phyloP scores from a whole-genome alignment of 1,139 yeast genomes.

The Hemisphaericaspora lyxosophila region DNA sequence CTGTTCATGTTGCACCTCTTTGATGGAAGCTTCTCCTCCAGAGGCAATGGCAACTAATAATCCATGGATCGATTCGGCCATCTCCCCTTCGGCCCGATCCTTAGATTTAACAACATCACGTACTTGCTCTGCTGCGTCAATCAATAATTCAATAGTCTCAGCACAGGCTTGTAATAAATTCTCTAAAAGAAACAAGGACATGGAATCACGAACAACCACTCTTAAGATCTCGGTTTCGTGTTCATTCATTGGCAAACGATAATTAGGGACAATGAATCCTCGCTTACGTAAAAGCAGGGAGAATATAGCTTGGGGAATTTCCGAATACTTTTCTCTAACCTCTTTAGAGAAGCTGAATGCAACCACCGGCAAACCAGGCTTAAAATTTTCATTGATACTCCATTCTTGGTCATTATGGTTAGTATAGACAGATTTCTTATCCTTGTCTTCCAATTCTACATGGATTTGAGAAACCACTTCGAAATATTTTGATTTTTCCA shows the following conservation, averaged over 20 bases:
- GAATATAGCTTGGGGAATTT: constrained; percentile 79
- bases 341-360: constrained; percentile 71
- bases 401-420: constrained; percentile 9
- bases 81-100: constrained; percentile 19
- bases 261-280: constrained; percentile 90
- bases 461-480: constrained; percentile 80
- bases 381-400: constrained; percentile 41
- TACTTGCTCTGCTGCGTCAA: constrained; percentile 34
- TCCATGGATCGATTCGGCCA: constrained; percentile 27
- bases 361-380: constrained; percentile 87
- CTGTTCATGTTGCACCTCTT: constrained; percentile 22
- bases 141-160: constrained; percentile 54
- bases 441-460: constrained; percentile 36
- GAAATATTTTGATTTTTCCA: constrained; percentile 66
- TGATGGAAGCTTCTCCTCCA: constrained; percentile 33
- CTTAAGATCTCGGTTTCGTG: constrained; percentile 67
- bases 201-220: constrained; percentile 76
- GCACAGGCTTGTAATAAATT: constrained; percentile 68
- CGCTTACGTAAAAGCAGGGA: constrained; percentile 73
- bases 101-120: constrained; percentile 18
- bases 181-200: constrained; percentile 71
- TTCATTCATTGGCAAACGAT: constrained; percentile 70
- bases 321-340: constrained; percentile 63
- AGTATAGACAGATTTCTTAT: constrained; percentile 22
- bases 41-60: constrained; percentile 42